Base-by-base conservation (phyloP, 2,329 filamentous ascomycete species). In the Ceratocystis cubensis region DNA sequence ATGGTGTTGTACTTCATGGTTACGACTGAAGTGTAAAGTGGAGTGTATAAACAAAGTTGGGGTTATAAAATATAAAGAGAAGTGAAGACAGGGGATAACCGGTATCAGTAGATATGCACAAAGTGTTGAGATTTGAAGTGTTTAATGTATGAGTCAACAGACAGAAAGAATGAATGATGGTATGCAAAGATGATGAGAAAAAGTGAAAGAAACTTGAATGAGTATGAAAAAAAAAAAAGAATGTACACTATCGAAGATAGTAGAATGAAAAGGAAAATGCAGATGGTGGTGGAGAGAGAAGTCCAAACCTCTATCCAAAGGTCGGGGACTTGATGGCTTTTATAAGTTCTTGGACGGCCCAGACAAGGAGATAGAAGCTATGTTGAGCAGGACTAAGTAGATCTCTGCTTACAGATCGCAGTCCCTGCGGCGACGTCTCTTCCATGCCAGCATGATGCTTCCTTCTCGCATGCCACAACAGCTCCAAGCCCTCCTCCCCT, bases 1-100 rank as follows among this genome's bases (percentile, higher is more conserved):
- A 63, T 25, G 20, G 66, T 61, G 44, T n/a, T 20, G 66, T 68
- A 68, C 59, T 68, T 68, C 66, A 68, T 68, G 37, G 20, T 50
- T 48, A 45, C 8, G 45, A 48, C 15, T 30, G 62, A 64, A 28
- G 3, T n/a, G 22, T 10, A 15, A 28, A 28, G 4, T 10, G 25
- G 20, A 10, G 48, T 48, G 44, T n/a, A 44, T 15, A n/a, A 25
- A 44, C 8, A 20, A 28, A 28, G 13, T 6, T 30, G 25, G 5
- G 33, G n/a, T 17, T 25, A 28, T 6, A 25, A 20, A 17, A 63
- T 46, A 25, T 22, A 41, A 7, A 46, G 22, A 22, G 3, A 8
- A 20, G 17, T 6, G 7, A 50, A 22, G 22, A 10, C 22, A 2
- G 33, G 6, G 1, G 25, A 59, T 37, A 59, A n/a, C 57, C 28